Percentiles rank a stretch among this genome's conserved stretches.
These are phyloP conservation scores for Botryotinia narcissicola DNA, from an alignment of 2,329 filamentous ascomycete species.

Conservation along the genomic window DNA sequence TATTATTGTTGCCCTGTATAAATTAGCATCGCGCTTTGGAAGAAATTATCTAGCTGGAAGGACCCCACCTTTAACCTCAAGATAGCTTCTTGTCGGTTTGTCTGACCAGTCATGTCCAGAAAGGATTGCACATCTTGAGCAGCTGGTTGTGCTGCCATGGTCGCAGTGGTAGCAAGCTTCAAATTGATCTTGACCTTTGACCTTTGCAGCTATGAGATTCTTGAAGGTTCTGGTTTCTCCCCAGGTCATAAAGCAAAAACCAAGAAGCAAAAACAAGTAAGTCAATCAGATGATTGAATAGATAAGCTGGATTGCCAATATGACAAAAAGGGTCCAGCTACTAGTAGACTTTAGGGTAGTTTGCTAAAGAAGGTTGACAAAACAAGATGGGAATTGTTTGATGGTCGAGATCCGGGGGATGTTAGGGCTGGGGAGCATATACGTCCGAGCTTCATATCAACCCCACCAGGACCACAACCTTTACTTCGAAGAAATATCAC, in stretches of 20 bases:
- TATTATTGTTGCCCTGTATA: slow-evolving; percentile 46
- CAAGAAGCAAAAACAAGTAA: neutral
- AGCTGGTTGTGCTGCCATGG: slow-evolving; percentile 18
- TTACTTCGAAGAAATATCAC: neutral
- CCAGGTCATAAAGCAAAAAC: slow-evolving; percentile 8
- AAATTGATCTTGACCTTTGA: neutral
- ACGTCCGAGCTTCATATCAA: neutral
- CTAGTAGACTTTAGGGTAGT: neutral
- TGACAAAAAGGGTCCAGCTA: neutral
- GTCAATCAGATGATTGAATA: neutral
- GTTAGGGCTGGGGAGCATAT: neutral
- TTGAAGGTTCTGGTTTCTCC: neutral
- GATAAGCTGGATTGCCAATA: neutral
- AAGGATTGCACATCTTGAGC: slow-evolving; percentile 18
- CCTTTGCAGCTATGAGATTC: neutral
- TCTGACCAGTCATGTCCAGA: slow-evolving; percentile 17
- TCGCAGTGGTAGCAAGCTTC: neutral
- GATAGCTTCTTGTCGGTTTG: slow-evolving; percentile 17
- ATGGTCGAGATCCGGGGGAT: slow-evolving; percentile 1
- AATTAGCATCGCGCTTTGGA: slow-evolving; percentile 23
- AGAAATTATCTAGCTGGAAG: neutral
- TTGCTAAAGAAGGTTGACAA: neutral
- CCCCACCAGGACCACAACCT: neutral
- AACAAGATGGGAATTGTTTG: neutral
- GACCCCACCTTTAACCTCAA: slow-evolving; percentile 15